Evolutionary conservation across 2,329 filamentous ascomycete species (phyloP), one percentile per base, ranked within the genome.

Genomic region (Hypoxylon sp.): DNA sequence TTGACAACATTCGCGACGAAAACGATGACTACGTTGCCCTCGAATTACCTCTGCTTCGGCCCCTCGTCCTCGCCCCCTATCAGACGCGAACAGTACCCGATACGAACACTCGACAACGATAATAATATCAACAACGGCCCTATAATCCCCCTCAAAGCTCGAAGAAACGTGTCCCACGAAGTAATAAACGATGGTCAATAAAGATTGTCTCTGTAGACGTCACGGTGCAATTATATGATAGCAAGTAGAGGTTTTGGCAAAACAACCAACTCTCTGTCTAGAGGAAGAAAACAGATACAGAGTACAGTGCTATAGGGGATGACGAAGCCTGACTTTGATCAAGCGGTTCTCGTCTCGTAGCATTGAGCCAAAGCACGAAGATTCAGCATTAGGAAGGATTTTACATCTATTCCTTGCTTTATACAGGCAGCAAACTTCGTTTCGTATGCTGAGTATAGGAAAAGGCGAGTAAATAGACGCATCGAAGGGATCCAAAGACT

Each of bases 101-200:
- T 21, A 52, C 45, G 7, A 35, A 43, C 18, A 33, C 29, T 15
- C 33, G 11, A 40, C 35, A 7, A 53, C 21, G 13, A 33, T 13
- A n/a, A n/a, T n/a, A n/a, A 5, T 33, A 33, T 48, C 5, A 29
- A 45, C 31, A 15, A 46, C 15, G 11, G 23, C 21, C 17, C 27
- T 40, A 15, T 24, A n/a, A 42, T 17, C 8, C 13, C 9, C 18
- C 23, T 8, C n/a, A n/a, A 10, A 5, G 17, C 17, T 29, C 8
- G 35, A 29, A 51, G 38, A 56, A 13, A 37, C 40, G 38, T 26
- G 17, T 38, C 27, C n/a, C 11, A 17, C 4, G 38, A 52, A 27
- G 43, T 5, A 26, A 23, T 13, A 51, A 7, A 4, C 27, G 15
- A 29, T 4, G 23, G 26, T 4, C 11, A 7, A 40, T 7, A 9